phyloP scores from a whole-genome alignment of 2,329 filamentous ascomycete species.

The Phialemoniopsis sp. region DNA sequence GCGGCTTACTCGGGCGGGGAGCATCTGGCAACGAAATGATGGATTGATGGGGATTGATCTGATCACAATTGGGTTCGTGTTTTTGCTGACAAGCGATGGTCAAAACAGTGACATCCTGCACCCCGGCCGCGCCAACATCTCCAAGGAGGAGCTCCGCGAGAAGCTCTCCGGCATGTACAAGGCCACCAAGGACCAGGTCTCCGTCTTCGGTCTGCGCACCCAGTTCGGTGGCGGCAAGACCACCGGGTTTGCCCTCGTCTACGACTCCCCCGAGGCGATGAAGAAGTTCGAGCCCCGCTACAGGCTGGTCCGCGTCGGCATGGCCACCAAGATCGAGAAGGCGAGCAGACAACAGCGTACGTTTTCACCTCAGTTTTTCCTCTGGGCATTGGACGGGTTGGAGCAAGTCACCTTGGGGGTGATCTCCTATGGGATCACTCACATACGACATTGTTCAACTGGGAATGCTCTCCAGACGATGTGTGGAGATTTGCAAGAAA shows the following conservation, averaged over 20 bases:
- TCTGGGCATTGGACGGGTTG: neutral
- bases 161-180: conserved; percentile 98
- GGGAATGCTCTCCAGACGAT: no score
- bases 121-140: conserved; percentile 96
- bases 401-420: conserved; percentile 2
- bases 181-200: conserved; percentile 95
- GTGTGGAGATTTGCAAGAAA: no score
- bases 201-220: conserved; percentile 96
- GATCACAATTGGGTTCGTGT: no score
- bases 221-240: conserved; percentile 99
- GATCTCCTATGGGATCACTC: no score
- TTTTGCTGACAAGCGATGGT: conserved; percentile 9
- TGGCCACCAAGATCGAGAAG: conserved; percentile 94
- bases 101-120: conserved; percentile 93
- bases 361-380: conserved; percentile 24
- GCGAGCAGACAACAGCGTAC: conserved; percentile 97
- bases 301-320: conserved; percentile 90
- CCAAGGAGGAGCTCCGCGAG: conserved; percentile 95
- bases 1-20: no score
- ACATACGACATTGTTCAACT: no score
- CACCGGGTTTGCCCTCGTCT: conserved; percentile 97
- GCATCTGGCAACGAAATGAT: no score
- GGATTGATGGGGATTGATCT: conserved; percentile 3
- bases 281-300: conserved; percentile 99
- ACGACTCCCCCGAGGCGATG: conserved; percentile 96